Percentiles rank a stretch among this genome's conserved stretches.
phyloP scores from a whole-genome alignment of 2,329 filamentous ascomycete genomes.

The Nemania sp. region DNA sequence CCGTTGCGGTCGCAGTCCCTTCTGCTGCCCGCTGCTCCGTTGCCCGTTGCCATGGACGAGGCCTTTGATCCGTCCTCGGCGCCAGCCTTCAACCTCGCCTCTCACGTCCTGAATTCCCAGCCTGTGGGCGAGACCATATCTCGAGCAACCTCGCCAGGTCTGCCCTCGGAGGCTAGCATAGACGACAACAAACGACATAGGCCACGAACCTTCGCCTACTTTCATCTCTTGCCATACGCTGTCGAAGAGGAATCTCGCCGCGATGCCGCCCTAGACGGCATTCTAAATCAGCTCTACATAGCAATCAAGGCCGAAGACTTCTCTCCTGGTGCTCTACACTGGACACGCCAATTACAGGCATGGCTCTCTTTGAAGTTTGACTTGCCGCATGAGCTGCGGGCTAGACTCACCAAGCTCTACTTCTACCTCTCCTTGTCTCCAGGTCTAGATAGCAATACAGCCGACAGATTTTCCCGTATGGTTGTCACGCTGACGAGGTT shows the following conservation, averaged over 20 bases:
- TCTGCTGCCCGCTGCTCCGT: too few species aligned
- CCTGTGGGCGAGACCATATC: slow-evolving; percentile 76
- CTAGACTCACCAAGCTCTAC: slow-evolving; percentile 88
- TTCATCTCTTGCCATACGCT: slow-evolving; percentile 86
- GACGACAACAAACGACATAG: slow-evolving; percentile 75
- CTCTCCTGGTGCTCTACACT: slow-evolving; percentile 91
- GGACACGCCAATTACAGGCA: slow-evolving; percentile 94
- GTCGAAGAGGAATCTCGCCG: slow-evolving; percentile 84
- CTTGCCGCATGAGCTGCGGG: slow-evolving; percentile 84
- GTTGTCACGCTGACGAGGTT: slow-evolving; percentile 95
- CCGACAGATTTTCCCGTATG: slow-evolving; percentile 96
- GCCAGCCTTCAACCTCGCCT: slow-evolving; percentile 53
- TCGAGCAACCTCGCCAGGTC: slow-evolving; percentile 85
- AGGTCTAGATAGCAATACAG: slow-evolving; percentile 82
- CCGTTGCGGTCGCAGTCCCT: slow-evolving; percentile 1
- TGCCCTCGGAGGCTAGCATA: slow-evolving; percentile 62
- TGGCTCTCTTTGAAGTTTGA: slow-evolving; percentile 99
- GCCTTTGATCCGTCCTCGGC: slow-evolving; percentile 54
- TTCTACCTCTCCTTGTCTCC: slow-evolving; percentile 94
- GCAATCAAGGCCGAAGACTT: slow-evolving; percentile 94
- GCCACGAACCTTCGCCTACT: slow-evolving; percentile 93
- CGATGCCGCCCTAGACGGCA: slow-evolving; percentile 83
- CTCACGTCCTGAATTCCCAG: slow-evolving; percentile 56
- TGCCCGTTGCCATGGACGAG: slow-evolving; percentile 55
- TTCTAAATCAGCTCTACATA: slow-evolving; percentile 93